Percentiles rank a stretch among this genome's conserved stretches.
Conservation (phyloP, 306 rosid species). For the Cucumis sativus region DNA sequence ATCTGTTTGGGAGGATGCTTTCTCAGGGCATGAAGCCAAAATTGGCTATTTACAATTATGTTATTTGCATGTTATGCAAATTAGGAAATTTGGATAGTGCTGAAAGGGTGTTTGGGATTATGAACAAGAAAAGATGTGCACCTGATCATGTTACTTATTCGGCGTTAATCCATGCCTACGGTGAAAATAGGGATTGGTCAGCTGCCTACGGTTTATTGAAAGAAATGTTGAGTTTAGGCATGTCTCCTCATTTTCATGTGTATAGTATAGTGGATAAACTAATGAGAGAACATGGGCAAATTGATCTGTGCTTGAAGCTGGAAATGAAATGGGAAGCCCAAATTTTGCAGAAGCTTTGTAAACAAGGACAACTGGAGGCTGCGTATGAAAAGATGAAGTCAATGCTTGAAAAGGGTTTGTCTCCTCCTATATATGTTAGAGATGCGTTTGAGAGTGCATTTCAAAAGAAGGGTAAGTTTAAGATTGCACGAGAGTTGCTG, state of each 20-base stretch:
- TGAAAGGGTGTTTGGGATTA: constrained; percentile 34
- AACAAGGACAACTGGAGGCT: constrained; percentile 32
- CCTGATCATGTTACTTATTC: constrained; percentile 49
- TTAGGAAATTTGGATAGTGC: constrained; percentile 43
- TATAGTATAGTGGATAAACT: constrained; percentile 31
- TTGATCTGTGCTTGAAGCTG: constrained; percentile 35
- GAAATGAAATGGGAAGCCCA: constrained; percentile 45
- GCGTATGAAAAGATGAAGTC: constrained; percentile 43
- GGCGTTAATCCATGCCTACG: constrained; percentile 45
- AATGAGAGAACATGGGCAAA: constrained; percentile 37
- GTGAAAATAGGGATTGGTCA: constrained; percentile 40
- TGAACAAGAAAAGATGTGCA: constrained; percentile 49
- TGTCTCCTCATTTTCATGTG: constrained; percentile 40
- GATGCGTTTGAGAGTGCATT: constrained; percentile 39
- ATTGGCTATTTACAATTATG: constrained; percentile 40
- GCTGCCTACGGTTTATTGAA: constrained; percentile 31
- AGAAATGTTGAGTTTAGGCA: constrained; percentile 51
- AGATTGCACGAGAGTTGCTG: constrained; percentile 38
- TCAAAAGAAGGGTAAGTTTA: constrained; percentile 35
- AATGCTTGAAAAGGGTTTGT: constrained; percentile 41
- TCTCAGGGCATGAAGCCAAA: constrained; percentile 38
- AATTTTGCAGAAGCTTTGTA: constrained; percentile 45
- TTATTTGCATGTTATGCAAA: constrained; percentile 54
- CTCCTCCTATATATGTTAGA: constrained; percentile 41
- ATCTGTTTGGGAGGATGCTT: constrained; percentile 46